Conservation (phyloP, 208 protist species). For the Trypanosoma cruzi region DNA sequence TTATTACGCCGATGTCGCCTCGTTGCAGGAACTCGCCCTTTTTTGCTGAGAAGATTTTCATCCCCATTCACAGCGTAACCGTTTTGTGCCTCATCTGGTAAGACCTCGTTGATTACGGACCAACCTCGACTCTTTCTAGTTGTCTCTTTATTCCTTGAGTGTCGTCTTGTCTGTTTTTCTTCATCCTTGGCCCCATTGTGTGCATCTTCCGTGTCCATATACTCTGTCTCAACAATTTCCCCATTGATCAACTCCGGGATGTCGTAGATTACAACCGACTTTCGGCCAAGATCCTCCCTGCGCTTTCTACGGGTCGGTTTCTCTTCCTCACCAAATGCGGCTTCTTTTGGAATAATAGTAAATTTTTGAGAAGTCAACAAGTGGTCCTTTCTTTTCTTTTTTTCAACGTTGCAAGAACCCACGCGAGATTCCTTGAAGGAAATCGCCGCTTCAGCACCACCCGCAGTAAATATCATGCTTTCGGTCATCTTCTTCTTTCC, state of each 20-base stretch:
- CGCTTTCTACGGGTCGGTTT: constrained; percentile 14
- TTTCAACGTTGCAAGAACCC: constrained; percentile 4
- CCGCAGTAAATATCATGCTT: constrained; percentile 4
- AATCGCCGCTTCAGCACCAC: not conserved
- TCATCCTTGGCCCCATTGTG: not conserved
- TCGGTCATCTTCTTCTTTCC: constrained; percentile 17
- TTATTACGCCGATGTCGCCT: constrained; percentile 28
- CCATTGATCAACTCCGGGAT: constrained; percentile 1
- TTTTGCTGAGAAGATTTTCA: not conserved
- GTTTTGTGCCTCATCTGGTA: constrained; percentile 1
- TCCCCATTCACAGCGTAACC: not conserved
- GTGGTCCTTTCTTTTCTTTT: constrained; percentile 14
- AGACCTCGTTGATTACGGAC: not conserved
- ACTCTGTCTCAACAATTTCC: constrained; percentile 27
- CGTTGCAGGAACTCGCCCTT: constrained; percentile 15
- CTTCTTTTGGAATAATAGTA: constrained; percentile 10
- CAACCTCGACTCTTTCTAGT: constrained; percentile 6
- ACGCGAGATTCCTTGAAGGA: not conserved
- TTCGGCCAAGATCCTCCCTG: not conserved
- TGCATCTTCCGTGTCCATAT: not conserved
- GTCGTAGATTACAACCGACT: constrained; percentile 8
- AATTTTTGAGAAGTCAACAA: constrained; percentile 8
- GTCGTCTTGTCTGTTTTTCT: not conserved
- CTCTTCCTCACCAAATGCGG: constrained; percentile 11
- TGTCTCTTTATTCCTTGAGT: constrained; percentile 2